Conservation (phyloP, 2,329 filamentous ascomycete species). For the Penicillium frequentans region DNA sequence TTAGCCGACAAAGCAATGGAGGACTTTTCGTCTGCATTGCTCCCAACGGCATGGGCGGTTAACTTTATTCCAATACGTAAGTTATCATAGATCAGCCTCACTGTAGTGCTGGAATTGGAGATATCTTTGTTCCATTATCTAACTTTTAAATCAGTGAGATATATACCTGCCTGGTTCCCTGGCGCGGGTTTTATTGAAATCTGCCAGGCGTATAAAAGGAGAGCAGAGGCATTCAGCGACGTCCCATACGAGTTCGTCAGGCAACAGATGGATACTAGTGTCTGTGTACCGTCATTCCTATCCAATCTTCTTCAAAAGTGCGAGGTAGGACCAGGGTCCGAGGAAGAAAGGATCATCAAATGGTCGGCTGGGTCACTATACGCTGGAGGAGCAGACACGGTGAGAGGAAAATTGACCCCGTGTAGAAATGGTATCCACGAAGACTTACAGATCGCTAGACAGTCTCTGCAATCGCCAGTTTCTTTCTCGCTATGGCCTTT, state of each 20-base stretch:
- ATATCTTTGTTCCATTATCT: neutral
- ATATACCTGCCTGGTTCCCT: constrained; percentile 48
- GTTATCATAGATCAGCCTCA: constrained; percentile 1
- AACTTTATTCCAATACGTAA: constrained; percentile 47
- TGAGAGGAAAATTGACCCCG: constrained; percentile 9
- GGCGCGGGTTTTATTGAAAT: constrained; percentile 46
- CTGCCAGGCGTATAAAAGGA: constrained; percentile 30
- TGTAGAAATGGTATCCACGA: neutral
- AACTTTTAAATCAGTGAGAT: constrained; percentile 19
- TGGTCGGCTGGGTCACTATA: constrained; percentile 43
- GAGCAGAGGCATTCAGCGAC: neutral
- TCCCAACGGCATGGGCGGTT: constrained; percentile 48
- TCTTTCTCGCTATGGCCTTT: constrained; percentile 52
- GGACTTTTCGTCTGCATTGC: constrained; percentile 40
- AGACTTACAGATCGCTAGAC: constrained; percentile 29
- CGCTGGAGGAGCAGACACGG: constrained; percentile 44
- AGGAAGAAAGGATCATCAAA: constrained; percentile 31
- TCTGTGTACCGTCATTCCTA: constrained; percentile 39
- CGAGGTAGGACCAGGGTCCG: constrained; percentile 15
- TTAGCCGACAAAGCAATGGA: constrained; percentile 42
- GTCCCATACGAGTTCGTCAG: constrained; percentile 31
- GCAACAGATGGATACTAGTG: constrained; percentile 37
- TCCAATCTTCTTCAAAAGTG: constrained; percentile 25
- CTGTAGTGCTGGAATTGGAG: neutral
- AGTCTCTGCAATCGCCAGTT: constrained; percentile 40